These are phyloP conservation scores for Arachis monticola DNA, from an alignment of 331 rosid genomes.

Conservation along the genomic window DNA sequence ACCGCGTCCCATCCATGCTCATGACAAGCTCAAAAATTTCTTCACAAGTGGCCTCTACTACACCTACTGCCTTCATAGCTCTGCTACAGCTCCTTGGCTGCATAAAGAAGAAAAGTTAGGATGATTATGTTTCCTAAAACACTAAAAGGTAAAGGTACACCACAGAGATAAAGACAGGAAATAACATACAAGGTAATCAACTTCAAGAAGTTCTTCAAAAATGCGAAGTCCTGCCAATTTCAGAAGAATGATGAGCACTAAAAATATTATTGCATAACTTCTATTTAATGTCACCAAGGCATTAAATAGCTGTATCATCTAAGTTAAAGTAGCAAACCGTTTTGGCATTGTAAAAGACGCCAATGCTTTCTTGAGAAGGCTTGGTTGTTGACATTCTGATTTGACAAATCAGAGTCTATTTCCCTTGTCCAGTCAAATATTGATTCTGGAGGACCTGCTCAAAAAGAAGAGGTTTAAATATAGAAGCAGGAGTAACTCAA, in stretches of 20 bases:
- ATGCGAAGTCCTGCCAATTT: slow-evolving; percentile 83
- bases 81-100: slow-evolving; percentile 99
- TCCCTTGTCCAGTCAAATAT: slow-evolving; percentile 93
- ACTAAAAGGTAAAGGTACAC: slow-evolving; percentile 27
- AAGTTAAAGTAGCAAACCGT: slow-evolving; percentile 55
- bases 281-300: slow-evolving; percentile 9
- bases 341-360: slow-evolving; percentile 98
- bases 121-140: slow-evolving; percentile 41
- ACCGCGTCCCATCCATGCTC: slow-evolving; percentile 99
- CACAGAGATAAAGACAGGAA: slow-evolving; percentile 36
- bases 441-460: slow-evolving; percentile 90
- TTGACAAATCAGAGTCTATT: slow-evolving; percentile 77
- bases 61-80: slow-evolving; percentile 99
- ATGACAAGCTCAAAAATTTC: slow-evolving; percentile 96
- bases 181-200: slow-evolving; percentile 90
- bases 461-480: slow-evolving; percentile 34
- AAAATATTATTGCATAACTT: slow-evolving; percentile 22
- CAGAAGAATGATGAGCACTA: slow-evolving; percentile 29
- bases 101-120: slow-evolving; percentile 49
- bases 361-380: slow-evolving; percentile 95
- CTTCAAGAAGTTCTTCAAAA: slow-evolving; percentile 96
- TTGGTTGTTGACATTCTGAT: slow-evolving; percentile 79
- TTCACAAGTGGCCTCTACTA: slow-evolving; percentile 97
- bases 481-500: slow-evolving; percentile 34
- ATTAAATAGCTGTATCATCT: slow-evolving; percentile 25